Conservation (phyloP, 805 yeast genomes). For the Candida pini region DNA sequence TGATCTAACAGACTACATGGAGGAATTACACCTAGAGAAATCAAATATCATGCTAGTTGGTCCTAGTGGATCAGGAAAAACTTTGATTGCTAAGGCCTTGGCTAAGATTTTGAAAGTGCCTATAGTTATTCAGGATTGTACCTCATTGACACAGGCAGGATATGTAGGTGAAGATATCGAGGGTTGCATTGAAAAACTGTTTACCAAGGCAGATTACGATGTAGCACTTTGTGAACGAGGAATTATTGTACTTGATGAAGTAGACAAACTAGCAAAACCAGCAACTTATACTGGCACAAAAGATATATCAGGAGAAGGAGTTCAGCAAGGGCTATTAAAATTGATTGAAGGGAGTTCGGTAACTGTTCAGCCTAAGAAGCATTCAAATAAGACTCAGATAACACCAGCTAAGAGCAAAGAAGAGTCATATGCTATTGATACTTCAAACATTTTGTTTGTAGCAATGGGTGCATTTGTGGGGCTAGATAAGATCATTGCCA, state of each 20-base stretch:
- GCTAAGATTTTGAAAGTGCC: constrained; percentile 51
- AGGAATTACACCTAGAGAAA: constrained; percentile 44
- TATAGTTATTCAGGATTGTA: constrained; percentile 55
- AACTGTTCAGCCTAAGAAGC: constrained; percentile 33
- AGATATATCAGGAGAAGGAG: constrained; percentile 63
- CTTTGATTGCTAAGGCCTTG: constrained; percentile 48
- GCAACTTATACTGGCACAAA: constrained; percentile 41
- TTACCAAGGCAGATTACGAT: constrained; percentile 45
- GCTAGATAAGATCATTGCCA: constrained; percentile 41
- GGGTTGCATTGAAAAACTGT: constrained; percentile 46
- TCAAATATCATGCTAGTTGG: constrained; percentile 53
- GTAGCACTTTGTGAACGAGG: constrained; percentile 51
- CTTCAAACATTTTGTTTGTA: constrained; percentile 50
- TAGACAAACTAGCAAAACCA: constrained; percentile 52
- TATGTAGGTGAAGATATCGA: constrained; percentile 64
- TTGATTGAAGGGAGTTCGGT: constrained; percentile 53
- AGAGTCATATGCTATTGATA: constrained; percentile 45
- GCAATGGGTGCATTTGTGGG: constrained; percentile 63
- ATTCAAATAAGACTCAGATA: constrained; percentile 9
- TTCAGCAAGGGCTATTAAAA: constrained; percentile 54
- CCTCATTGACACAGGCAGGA: constrained; percentile 59
- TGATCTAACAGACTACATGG: constrained; percentile 26
- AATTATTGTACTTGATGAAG: constrained; percentile 54
- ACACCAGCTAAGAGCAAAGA: constrained; percentile 9
- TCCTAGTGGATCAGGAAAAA: constrained; percentile 61